phyloP scores from a whole-genome alignment of 2,329 filamentous ascomycete genomes.

The Bipolaris bicolor region DNA sequence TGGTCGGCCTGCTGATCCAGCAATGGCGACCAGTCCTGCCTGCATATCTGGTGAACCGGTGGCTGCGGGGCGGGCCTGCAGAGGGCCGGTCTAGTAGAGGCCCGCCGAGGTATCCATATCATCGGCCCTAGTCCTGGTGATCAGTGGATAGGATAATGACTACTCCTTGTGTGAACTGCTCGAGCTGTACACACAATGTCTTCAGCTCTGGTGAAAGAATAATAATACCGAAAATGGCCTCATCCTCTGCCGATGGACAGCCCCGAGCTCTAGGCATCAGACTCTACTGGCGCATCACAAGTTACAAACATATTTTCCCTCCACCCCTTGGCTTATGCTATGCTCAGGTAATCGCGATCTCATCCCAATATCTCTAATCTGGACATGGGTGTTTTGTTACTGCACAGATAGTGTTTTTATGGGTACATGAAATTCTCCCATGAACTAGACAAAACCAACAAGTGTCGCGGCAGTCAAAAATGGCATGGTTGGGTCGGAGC shows the following conservation, averaged over 20 bases:
- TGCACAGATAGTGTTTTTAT: too few relatives aligned
- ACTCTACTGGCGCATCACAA: not conserved
- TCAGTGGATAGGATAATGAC: not conserved
- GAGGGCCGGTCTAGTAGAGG: not conserved
- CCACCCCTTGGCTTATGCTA: not conserved
- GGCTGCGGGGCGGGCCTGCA: not conserved
- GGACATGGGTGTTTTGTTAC: too few relatives aligned
- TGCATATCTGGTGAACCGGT: constrained; percentile 15
- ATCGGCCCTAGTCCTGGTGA: not conserved
- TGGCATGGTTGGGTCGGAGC: too few relatives aligned
- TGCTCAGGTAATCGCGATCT: not conserved
- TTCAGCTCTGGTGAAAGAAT: not conserved
- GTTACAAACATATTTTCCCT: not conserved
- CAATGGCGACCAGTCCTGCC: constrained; percentile 7
- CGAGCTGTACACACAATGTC: not conserved
- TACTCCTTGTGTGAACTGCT: not conserved
- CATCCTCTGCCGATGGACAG: not conserved
- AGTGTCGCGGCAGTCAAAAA: too few relatives aligned
- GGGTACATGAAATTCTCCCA: too few relatives aligned
- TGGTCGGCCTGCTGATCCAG: constrained; percentile 3
- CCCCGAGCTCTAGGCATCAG: not conserved
- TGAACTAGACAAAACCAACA: too few relatives aligned
- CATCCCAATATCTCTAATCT: not conserved
- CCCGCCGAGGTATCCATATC: not conserved
- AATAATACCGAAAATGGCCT: not conserved